Percentiles rank a stretch among this genome's conserved stretches.
These are phyloP conservation scores for Aristolochia contorta DNA, from an alignment of 164 flowering plant species.

Conservation along the genomic window DNA sequence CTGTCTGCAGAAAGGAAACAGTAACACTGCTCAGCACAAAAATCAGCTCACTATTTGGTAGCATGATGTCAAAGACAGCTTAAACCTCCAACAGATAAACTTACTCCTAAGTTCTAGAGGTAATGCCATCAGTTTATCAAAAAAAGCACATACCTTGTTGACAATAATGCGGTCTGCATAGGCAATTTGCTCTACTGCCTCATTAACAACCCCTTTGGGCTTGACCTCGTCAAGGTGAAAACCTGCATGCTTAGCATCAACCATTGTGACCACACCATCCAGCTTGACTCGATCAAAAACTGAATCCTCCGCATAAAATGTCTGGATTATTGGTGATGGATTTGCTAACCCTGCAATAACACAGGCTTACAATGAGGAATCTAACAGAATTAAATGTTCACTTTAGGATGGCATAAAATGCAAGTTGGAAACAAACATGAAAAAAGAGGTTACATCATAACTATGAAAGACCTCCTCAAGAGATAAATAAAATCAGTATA, in stretches of 20 bases:
- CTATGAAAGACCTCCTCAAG: no score
- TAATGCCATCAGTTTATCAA: not conserved
- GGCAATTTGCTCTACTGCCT: constrained; percentile 91
- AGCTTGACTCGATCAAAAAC: constrained; percentile 86
- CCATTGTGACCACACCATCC: constrained; percentile 97
- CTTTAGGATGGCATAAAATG: no score
- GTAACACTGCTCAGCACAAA: not conserved
- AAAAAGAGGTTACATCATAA: no score
- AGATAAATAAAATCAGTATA: no score
- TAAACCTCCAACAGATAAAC: no score
- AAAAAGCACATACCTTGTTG: constrained; percentile 55
- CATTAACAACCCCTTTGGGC: constrained; percentile 91
- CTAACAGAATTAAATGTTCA: no score
- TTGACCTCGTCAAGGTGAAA: constrained; percentile 82
- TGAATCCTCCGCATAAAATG: constrained; percentile 91
- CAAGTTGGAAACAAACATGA: no score
- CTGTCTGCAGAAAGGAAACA: constrained; percentile 38
- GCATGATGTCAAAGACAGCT: no score
- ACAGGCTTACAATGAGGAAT: not conserved
- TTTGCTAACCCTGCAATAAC: constrained; percentile 72
- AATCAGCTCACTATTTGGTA: not conserved
- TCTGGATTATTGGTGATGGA: constrained; percentile 96
- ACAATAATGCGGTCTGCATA: constrained; percentile 90
- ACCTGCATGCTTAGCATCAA: constrained; percentile 85
- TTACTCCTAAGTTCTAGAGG: not conserved